These are phyloP conservation scores for Prunus yedoensis DNA, from an alignment of 331 rosid species.

Conservation along the genomic window DNA sequence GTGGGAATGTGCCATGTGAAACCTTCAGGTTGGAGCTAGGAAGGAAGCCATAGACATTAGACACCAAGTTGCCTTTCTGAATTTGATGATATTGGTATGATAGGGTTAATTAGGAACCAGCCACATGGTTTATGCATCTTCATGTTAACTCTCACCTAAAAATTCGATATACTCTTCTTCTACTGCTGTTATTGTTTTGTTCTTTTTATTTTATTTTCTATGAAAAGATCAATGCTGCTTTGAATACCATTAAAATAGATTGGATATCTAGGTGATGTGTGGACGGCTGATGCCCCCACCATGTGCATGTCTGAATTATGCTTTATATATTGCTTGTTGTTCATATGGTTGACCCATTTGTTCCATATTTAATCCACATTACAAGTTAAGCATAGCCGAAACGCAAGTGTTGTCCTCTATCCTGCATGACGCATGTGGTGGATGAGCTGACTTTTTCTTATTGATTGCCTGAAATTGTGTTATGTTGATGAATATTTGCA, in stretches of 20 bases:
- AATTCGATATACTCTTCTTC: neutral
- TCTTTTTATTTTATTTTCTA: neutral
- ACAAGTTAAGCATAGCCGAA: slow-evolving; percentile 2
- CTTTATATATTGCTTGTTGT: neutral
- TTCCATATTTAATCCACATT: neutral
- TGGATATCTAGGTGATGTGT: slow-evolving; percentile 11
- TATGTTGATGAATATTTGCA: neutral
- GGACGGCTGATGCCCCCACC: slow-evolving; percentile 33
- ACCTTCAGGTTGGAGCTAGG: slow-evolving; percentile 16
- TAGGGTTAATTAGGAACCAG: slow-evolving; percentile 5
- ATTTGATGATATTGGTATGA: neutral
- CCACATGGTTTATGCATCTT: slow-evolving; percentile 35
- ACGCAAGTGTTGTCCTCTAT: neutral
- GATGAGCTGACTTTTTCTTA: slow-evolving; percentile 7
- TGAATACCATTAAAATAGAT: neutral
- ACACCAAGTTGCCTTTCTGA: neutral
- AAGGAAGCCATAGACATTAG: slow-evolving; percentile 6
- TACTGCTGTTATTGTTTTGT: neutral
- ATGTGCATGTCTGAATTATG: slow-evolving; percentile 37
- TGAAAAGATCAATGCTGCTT: neutral
- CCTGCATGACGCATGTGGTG: slow-evolving; percentile 7
- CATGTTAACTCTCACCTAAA: slow-evolving; percentile 31
- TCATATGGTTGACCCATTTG: slow-evolving; percentile 21
- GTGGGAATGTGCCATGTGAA: slow-evolving; percentile 28
- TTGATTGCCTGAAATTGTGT: neutral